phyloP scores from a whole-genome alignment of 78 protist species.

The Paulinella micropora region DNA sequence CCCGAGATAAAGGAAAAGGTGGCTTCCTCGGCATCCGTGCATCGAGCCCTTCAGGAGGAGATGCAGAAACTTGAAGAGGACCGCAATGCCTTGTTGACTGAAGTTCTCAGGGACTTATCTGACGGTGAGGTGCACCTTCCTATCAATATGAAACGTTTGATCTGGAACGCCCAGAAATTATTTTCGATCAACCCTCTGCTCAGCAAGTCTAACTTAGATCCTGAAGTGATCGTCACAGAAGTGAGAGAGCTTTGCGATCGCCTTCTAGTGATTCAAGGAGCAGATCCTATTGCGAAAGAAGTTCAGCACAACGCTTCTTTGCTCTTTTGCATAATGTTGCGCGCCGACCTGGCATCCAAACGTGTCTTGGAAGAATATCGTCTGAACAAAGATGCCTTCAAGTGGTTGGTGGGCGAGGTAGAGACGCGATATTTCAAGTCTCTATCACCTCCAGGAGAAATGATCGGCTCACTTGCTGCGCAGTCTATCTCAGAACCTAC shows the following conservation, averaged over 20 bases:
- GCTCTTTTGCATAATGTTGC: constrained; percentile 53
- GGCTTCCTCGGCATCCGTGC: not conserved
- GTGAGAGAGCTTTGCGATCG: constrained; percentile 14
- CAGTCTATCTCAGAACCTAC: constrained; percentile 99
- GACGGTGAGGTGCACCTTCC: constrained; percentile 44
- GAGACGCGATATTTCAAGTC: constrained; percentile 52
- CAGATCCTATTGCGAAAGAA: constrained; percentile 37
- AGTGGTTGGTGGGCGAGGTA: constrained; percentile 85
- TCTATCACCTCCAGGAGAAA: constrained; percentile 76
- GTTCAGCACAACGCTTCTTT: constrained; percentile 60
- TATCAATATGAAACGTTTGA: constrained; percentile 69
- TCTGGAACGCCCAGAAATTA: constrained; percentile 44
- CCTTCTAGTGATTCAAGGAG: not conserved
- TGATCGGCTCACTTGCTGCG: constrained; percentile 87
- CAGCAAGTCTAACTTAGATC: constrained; percentile 38
- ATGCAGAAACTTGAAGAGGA: not conserved
- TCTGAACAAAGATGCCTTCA: constrained; percentile 64
- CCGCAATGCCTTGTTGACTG: not conserved
- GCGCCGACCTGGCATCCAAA: constrained; percentile 54
- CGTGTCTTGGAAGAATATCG: constrained; percentile 26
- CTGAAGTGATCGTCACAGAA: constrained; percentile 31
- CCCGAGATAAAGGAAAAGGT: constrained; percentile 9
- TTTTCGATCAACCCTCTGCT: not conserved
- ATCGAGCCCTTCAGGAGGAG: constrained; percentile 3
- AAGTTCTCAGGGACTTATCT: not conserved